Conservation (phyloP, 2,329 filamentous ascomycete species). For the Elsinoe batatas region DNA sequence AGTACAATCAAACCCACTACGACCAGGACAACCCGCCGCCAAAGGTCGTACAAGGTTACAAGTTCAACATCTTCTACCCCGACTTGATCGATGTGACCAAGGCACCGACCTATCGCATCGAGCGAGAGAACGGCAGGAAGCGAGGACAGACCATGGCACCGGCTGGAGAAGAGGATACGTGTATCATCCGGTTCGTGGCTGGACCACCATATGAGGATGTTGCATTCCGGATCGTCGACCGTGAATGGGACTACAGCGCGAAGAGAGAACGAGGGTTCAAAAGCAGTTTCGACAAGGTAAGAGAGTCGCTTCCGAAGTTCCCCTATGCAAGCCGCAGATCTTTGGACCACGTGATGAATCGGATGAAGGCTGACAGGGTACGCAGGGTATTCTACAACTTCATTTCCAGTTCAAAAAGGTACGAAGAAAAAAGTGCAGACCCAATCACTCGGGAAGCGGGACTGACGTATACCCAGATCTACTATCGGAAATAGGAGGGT, state of each 20-base stretch:
- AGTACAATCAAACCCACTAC: conserved; percentile 99
- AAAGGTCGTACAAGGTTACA: conserved; percentile 97
- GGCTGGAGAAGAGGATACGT: conserved; percentile 93
- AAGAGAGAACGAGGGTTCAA: conserved; percentile 91
- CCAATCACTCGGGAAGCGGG: conserved; percentile 9
- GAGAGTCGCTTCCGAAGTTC: conserved; percentile 22
- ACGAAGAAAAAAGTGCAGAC: conserved; percentile 18
- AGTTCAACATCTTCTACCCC: conserved; percentile 99
- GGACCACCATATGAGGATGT: conserved; percentile 95
- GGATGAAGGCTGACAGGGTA: conserved; percentile 6
- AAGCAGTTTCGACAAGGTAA: conserved; percentile 94
- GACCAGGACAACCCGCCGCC: conserved; percentile 96
- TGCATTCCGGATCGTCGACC: conserved; percentile 93
- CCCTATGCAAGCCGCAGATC: conserved; percentile 23
- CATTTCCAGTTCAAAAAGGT: conserved; percentile 99
- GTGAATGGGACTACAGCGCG: conserved; percentile 97
- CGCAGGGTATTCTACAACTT: conserved; percentile 81
- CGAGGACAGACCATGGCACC: conserved; percentile 86
- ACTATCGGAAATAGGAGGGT: conserved; percentile 35
- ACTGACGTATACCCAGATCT: conserved; percentile 29
- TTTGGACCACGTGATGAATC: conserved; percentile 15
- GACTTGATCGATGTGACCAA: conserved; percentile 92
- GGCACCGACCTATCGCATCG: conserved; percentile 91
- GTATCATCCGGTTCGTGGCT: conserved; percentile 88
- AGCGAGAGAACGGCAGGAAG: conserved; percentile 81